A percentile compares a stretch with the other conserved stretches of the same genome.
These are phyloP conservation scores for Polyplosphaeria fusca DNA, from an alignment of 495 filamentous ascomycete genomes.

Conservation along the genomic window DNA sequence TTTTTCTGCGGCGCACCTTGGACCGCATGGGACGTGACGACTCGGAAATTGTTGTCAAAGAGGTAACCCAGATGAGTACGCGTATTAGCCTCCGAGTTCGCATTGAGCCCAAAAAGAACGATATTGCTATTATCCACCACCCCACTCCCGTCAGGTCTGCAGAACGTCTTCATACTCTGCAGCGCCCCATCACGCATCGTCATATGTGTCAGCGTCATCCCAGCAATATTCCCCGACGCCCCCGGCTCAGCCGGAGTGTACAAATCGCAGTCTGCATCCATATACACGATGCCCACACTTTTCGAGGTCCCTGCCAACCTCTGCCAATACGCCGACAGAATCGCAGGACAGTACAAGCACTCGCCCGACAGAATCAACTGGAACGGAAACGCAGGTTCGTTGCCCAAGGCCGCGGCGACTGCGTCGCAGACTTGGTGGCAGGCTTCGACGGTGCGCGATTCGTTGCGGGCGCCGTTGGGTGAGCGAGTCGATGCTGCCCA, in stretches of 20 bases:
- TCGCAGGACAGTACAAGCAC: conserved; percentile 19
- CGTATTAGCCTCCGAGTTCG: conserved; percentile 15
- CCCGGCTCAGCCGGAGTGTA: conserved; percentile 16
- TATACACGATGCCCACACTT: conserved; percentile 23
- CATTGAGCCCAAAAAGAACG: conserved; percentile 25
- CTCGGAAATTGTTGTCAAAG: conserved; percentile 22
- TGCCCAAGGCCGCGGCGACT: conserved; percentile 1
- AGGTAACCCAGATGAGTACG: conserved; percentile 23
- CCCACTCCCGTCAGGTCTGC: conserved; percentile 13
- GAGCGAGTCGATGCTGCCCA: conserved; percentile 18
- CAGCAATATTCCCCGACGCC: conserved; percentile 20
- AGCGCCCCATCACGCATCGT: conserved; percentile 19
- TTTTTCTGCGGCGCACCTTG: conserved; percentile 2
- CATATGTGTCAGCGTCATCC: conserved; percentile 29
- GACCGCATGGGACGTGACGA: conserved; percentile 20
- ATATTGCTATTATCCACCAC: conserved; percentile 24
- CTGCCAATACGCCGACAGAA: conserved; percentile 20
- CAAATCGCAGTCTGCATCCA: conserved; percentile 22
- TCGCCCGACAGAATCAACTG: conserved; percentile 17
- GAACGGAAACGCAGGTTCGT: background rate
- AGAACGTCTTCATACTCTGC: conserved; percentile 25
- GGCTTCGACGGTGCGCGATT: conserved; percentile 14
- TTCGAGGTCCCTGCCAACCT: conserved; percentile 2
- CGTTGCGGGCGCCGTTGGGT: conserved; percentile 23
- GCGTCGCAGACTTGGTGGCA: conserved; percentile 11